Evolutionary conservation across 345 rosid genomes (phyloP).

Genomic region (Pistacia integerrima): DNA sequence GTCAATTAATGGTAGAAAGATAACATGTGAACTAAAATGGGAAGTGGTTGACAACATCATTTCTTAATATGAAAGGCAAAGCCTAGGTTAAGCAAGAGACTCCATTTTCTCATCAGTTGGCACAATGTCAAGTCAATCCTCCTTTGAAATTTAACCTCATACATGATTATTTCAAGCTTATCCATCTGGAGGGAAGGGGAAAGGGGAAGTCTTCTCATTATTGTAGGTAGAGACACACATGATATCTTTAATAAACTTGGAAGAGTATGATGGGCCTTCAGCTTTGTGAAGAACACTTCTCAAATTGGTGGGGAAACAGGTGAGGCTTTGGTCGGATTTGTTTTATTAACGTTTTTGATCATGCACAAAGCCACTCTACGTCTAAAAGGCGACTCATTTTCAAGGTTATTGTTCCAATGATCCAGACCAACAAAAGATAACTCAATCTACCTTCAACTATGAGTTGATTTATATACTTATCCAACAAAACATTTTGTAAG

Average conservation of each 20-base stretch:
- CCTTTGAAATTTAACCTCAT: no score
- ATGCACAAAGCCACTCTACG: no score
- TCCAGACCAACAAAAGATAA: no score
- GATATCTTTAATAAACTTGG: background rate
- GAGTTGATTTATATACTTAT: background rate
- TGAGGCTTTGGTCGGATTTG: background rate
- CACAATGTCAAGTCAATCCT: background rate
- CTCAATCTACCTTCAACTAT: no score
- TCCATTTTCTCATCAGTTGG: slow-evolving; percentile 30
- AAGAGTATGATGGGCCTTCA: no score
- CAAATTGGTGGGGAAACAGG: background rate
- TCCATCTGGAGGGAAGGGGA: no score
- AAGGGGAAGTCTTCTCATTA: slow-evolving; percentile 17
- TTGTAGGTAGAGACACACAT: slow-evolving; percentile 14
- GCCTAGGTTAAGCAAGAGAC: background rate
- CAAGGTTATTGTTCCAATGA: slow-evolving; percentile 15
- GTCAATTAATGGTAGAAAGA: background rate
- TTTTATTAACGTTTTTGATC: no score
- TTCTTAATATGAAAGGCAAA: background rate
- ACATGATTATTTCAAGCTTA: no score
- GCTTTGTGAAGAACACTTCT: background rate
- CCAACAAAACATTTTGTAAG: no score
- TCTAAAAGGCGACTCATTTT: background rate
- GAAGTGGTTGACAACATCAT: background rate
- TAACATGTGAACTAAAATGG: background rate